Conservation (phyloP, 2,329 filamentous ascomycete genomes). For the Dissoconium aciculare region DNA sequence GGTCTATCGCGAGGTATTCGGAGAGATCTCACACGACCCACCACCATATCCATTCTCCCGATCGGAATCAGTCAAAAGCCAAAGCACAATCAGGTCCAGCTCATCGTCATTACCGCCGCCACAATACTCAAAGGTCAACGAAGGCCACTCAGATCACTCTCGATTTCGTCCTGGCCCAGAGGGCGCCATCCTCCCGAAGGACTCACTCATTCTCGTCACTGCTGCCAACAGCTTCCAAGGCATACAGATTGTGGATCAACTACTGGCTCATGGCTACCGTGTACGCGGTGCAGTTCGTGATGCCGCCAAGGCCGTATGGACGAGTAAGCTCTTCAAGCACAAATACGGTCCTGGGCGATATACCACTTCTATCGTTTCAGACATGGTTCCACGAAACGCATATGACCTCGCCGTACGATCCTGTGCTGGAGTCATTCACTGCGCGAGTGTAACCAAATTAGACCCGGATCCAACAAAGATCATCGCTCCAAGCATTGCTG, state of each 20-base stretch:
- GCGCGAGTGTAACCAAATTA: conserved; percentile 30
- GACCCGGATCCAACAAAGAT: conserved; percentile 29
- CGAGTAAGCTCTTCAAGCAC: conserved; percentile 14
- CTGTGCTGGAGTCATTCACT: conserved; percentile 31
- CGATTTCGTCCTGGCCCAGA: conserved; percentile 2
- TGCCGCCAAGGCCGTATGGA: conserved; percentile 15
- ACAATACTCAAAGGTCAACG: background rate
- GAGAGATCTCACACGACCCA: conserved; percentile 7
- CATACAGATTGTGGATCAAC: conserved; percentile 18
- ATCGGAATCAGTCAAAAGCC: conserved; percentile 1
- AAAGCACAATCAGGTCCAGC: conserved; percentile 1
- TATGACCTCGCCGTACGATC: conserved; percentile 29
- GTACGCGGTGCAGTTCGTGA: conserved; percentile 18
- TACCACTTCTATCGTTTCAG: conserved; percentile 26
- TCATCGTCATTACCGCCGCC: conserved; percentile 2
- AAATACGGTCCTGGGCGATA: conserved; percentile 22
- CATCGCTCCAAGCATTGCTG: conserved; percentile 27
- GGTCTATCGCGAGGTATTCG: conserved; percentile 7
- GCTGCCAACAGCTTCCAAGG: conserved; percentile 18
- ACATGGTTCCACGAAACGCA: conserved; percentile 25
- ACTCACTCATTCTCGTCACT: conserved; percentile 9
- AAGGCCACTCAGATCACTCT: background rate
- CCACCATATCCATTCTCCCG: conserved; percentile 7
- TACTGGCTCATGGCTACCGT: conserved; percentile 16
- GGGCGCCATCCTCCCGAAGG: background rate